These are phyloP conservation scores for Candida arabinofermentans DNA, from an alignment of 805 yeast species.

Conservation along the genomic window DNA sequence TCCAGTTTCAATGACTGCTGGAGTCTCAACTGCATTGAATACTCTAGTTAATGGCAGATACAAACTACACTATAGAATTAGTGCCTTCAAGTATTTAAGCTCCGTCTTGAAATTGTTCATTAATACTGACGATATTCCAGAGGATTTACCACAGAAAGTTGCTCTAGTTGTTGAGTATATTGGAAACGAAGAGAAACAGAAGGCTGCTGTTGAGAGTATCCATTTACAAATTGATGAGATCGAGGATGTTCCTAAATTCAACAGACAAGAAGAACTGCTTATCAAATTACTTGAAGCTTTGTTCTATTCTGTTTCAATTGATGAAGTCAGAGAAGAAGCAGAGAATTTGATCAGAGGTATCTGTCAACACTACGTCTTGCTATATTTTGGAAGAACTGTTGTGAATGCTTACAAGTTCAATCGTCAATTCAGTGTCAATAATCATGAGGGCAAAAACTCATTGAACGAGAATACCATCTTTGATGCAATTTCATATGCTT, in stretches of 20 bases:
- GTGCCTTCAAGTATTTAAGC: constrained; percentile 72
- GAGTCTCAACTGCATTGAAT: constrained; percentile 71
- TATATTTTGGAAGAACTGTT: constrained; percentile 72
- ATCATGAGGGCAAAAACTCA: constrained; percentile 71
- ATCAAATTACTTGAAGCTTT: constrained; percentile 62
- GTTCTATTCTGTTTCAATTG: constrained; percentile 72
- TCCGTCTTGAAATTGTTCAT: constrained; percentile 66
- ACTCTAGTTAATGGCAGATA: constrained; percentile 65
- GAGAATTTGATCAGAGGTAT: constrained; percentile 54
- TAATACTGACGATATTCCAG: constrained; percentile 48
- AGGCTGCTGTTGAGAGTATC: constrained; percentile 16
- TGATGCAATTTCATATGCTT: constrained; percentile 72
- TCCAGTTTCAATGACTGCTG: constrained; percentile 79
- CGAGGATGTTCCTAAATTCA: constrained; percentile 45
- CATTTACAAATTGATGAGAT: constrained; percentile 37
- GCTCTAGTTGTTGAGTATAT: constrained; percentile 46
- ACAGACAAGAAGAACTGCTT: constrained; percentile 62
- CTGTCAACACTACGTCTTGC: constrained; percentile 73
- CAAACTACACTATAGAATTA: constrained; percentile 63
- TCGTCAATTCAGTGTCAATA: constrained; percentile 68
- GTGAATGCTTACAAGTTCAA: constrained; percentile 63
- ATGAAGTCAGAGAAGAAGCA: constrained; percentile 70
- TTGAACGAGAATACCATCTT: constrained; percentile 68
- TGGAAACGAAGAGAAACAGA: constrained; percentile 28
- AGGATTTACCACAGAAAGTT: constrained; percentile 39